Conservation (phyloP, 75 land plant species). For the Pinus albicaulis region DNA sequence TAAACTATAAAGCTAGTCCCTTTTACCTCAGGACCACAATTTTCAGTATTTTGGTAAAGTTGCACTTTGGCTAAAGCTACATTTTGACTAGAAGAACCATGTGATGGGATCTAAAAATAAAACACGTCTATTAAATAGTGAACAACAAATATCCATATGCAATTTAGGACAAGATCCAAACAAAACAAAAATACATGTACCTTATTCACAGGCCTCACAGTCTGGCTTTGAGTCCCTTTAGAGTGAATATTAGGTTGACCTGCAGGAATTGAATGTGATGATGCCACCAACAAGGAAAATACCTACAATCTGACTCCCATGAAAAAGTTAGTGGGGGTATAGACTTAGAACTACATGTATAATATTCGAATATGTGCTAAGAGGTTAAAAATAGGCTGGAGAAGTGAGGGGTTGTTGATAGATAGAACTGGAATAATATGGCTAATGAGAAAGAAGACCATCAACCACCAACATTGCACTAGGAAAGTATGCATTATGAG, state of each 20-base stretch:
- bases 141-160: not conserved
- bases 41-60: not conserved
- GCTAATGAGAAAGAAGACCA: constrained; percentile 25
- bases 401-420: no score
- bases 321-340: constrained; percentile 22
- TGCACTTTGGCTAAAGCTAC: constrained; percentile 18
- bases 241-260: no score
- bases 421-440: no score
- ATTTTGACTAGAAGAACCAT: constrained; percentile 10
- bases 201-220: constrained; percentile 18
- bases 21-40: not conserved
- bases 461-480: constrained; percentile 30
- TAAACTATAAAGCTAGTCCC: no score
- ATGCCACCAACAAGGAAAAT: constrained; percentile 7
- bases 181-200: constrained; percentile 8
- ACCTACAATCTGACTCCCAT: constrained; percentile 24
- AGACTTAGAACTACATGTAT: no score
- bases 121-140: not conserved
- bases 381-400: constrained; percentile 15
- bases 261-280: no score
- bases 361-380: constrained; percentile 28
- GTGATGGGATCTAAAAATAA: constrained; percentile 17
- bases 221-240: constrained; percentile 1
- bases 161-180: no score
- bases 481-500: constrained; percentile 24